phyloP scores from a whole-genome alignment of 192 early-diverging fungal genomes.

The Backusella mclennaniae region DNA sequence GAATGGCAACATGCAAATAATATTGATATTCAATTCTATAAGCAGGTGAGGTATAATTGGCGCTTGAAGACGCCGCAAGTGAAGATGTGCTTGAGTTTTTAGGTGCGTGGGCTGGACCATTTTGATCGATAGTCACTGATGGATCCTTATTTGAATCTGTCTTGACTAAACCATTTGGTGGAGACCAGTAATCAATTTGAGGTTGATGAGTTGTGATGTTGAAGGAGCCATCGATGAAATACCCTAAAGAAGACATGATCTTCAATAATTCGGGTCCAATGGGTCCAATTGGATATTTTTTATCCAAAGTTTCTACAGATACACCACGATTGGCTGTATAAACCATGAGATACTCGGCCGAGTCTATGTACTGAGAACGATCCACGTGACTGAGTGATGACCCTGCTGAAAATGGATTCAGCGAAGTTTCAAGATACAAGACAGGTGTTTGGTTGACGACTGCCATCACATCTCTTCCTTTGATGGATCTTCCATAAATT shows the following conservation, averaged over 20 bases:
- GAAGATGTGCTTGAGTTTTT: background rate
- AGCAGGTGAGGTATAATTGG: background rate
- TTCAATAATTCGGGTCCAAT: conserved; percentile 33
- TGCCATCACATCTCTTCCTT: background rate
- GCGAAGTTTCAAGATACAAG: conserved; percentile 36
- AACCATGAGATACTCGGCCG: conserved; percentile 43
- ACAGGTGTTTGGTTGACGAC: background rate
- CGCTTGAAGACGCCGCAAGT: background rate
- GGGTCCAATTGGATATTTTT: conserved; percentile 24
- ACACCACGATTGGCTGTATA: conserved; percentile 37
- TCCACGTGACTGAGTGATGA: conserved; percentile 44
- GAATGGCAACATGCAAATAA: background rate
- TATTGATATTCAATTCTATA: background rate
- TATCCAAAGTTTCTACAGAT: conserved; percentile 3
- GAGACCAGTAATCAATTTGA: background rate
- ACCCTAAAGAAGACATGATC: conserved; percentile 32
- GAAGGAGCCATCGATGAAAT: conserved; percentile 4
- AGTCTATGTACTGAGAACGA: conserved; percentile 23
- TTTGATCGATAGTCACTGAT: background rate
- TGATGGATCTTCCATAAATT: conserved; percentile 19
- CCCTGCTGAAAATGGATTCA: conserved; percentile 31
- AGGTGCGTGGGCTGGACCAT: background rate
- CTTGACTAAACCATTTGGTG: background rate
- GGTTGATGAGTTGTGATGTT: background rate
- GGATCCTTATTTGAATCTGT: conserved; percentile 1